Base-by-base conservation (phyloP, 129 eudicot genomes). In the Centaurea solstitialis region DNA sequence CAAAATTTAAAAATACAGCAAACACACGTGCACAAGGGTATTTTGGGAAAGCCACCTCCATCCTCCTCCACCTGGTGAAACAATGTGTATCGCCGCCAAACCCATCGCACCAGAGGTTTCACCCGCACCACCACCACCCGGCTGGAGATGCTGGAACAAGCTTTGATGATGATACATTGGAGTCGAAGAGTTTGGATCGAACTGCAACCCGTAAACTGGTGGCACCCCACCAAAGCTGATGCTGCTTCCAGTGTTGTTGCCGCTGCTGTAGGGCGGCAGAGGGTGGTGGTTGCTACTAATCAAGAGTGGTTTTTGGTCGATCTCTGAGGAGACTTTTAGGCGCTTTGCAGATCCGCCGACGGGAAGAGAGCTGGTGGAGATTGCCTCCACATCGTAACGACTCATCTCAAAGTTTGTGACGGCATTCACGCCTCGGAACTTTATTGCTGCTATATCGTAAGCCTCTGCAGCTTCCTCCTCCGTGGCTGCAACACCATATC, bases 391-490 rank as follows among this genome's bases (percentile, higher is more conserved):
- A 20, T 96, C 97, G 35, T 96, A 96, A 0, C 99, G 92, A 79
- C 71, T 93, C 99, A 96, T 96, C 85, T 96, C 99, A 22, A 96
- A 96, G 68, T 96, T 96, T 20, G 99, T 96, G 21, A 96, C 99
- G 0, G 99, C 99, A 22, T 96, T 96, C 45, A 89, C 37, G 1
- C 99, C 99, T 69, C 99, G 85, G 84, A 93, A 96, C 75, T 96
- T 96, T 68, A 96, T 96, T 24, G 99, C 99, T 26, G 99, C 99
- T 83, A 96, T 96, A 90, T 96, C 99, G n/a, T 96, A 96, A 0
- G 99, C 99, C 86, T 96, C 99, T 0, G 99, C 99, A 47, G 99
- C 99, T 88, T 96, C 99, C 87, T 96, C 98, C 79, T 96, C 99
- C 2, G 99, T 96, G 13, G 99, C 99, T 96, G 87, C 77, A 72